Conservation (phyloP, 1,284 basidiomycete species). For the Cutaneotrichosporon curvatum region DNA sequence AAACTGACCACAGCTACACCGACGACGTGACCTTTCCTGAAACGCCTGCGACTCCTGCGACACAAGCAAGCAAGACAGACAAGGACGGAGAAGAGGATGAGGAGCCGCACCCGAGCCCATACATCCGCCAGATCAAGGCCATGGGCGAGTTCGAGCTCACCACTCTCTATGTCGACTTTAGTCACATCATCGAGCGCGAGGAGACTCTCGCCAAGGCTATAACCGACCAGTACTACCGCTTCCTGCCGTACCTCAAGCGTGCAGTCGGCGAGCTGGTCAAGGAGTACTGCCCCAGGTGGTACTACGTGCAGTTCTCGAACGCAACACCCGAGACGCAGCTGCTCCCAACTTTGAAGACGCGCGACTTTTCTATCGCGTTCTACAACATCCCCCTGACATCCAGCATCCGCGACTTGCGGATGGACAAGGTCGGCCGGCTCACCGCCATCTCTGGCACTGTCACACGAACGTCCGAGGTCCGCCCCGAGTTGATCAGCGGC, state of each 20-base stretch:
- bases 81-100: constrained; percentile 24
- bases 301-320: constrained; percentile 73
- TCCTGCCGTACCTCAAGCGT: constrained; percentile 86
- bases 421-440: constrained; percentile 84
- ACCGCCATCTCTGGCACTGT: constrained; percentile 95
- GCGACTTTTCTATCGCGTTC: constrained; percentile 93
- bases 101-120: constrained; percentile 47
- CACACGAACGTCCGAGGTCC: constrained; percentile 92
- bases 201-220: constrained; percentile 85
- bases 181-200: constrained; percentile 80
- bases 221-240: constrained; percentile 90
- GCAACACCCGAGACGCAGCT: too few species aligned
- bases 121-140: constrained; percentile 83
- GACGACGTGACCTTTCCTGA: constrained; percentile 65
- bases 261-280: constrained; percentile 84
- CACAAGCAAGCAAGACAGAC: constrained; percentile 17
- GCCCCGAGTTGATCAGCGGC: constrained; percentile 88
- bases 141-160: constrained; percentile 90
- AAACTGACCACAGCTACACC: constrained; percentile 59
- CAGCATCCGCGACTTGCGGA: constrained; percentile 90
- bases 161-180: constrained; percentile 93
- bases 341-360: constrained; percentile 56
- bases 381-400: constrained; percentile 90
- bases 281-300: constrained; percentile 81
- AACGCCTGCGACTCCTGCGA: constrained; percentile 51